These are phyloP conservation scores for Cyclocybe aegerita DNA, from an alignment of 768 basidiomycete genomes.

Conservation along the genomic window DNA sequence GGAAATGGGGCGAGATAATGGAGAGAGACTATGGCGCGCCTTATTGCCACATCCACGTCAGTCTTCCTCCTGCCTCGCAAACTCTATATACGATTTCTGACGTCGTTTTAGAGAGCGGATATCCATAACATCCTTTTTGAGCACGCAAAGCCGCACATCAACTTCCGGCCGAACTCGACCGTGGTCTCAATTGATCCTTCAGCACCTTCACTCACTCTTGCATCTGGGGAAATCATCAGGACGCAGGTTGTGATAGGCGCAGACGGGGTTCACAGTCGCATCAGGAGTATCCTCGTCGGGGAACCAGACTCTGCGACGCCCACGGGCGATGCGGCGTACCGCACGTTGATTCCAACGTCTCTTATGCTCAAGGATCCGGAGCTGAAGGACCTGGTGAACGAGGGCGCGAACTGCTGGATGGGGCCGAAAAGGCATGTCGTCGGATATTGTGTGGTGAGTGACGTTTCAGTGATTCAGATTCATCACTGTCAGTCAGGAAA, in stretches of 20 bases:
- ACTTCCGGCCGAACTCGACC: conserved; percentile 34
- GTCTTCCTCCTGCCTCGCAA: conserved; percentile 19
- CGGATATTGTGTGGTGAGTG: conserved; percentile 32
- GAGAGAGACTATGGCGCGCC: conserved; percentile 31
- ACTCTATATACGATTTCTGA: neutral
- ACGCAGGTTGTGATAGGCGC: conserved; percentile 46
- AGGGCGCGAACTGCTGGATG: conserved; percentile 59
- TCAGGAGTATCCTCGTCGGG: conserved; percentile 50
- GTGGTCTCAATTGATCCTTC: conserved; percentile 28
- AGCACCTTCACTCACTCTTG: conserved; percentile 34
- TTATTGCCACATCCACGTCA: conserved; percentile 34
- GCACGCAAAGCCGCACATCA: conserved; percentile 35
- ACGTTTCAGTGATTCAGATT: neutral
- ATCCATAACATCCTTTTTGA: conserved; percentile 40
- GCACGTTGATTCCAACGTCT: conserved; percentile 48
- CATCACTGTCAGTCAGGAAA: neutral
- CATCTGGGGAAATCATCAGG: conserved; percentile 38
- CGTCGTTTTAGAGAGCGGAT: conserved; percentile 45
- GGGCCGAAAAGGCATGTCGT: conserved; percentile 40
- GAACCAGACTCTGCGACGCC: conserved; percentile 42
- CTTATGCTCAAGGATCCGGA: conserved; percentile 52
- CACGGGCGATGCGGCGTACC: conserved; percentile 66
- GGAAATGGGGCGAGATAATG: conserved; percentile 26
- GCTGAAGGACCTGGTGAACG: conserved; percentile 48
- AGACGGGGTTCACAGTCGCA: conserved; percentile 47